Percentiles rank a stretch among this genome's conserved stretches.
These are phyloP conservation scores for Citrus trifoliata DNA, from an alignment of 345 rosid genomes.

Conservation along the genomic window DNA sequence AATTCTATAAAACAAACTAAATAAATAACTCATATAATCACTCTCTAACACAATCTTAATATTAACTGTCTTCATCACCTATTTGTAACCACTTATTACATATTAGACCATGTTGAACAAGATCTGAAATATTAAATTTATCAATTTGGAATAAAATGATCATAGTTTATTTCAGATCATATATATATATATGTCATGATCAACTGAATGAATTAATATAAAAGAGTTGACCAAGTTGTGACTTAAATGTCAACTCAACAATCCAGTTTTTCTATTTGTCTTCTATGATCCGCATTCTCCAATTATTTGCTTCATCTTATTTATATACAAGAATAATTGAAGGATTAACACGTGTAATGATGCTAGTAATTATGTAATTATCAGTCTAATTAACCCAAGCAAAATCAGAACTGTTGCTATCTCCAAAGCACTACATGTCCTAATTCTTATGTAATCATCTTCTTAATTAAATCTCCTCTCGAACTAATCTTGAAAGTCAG, in stretches of 20 bases:
- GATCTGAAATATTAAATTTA: not conserved
- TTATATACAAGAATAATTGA: not conserved
- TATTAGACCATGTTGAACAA: not conserved
- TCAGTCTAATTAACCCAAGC: not conserved
- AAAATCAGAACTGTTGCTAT: not conserved
- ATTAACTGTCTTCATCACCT: not conserved
- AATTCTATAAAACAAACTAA: too few relatives aligned
- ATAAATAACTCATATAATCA: not conserved
- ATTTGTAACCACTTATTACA: not conserved
- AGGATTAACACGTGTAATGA: constrained; percentile 6
- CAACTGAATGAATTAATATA: not conserved
- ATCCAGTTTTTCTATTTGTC: not conserved
- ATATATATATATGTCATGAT: not conserved
- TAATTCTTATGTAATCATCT: not conserved
- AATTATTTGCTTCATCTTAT: not conserved
- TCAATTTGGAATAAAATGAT: not conserved
- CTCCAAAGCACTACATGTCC: not conserved
- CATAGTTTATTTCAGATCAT: not conserved
- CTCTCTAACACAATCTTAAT: not conserved
- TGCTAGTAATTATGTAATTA: not conserved
- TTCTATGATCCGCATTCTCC: not conserved
- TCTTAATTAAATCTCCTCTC: not conserved
- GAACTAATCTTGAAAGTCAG: not conserved
- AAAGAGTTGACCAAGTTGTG: not conserved
- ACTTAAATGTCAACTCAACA: not conserved